Base-by-base conservation (phyloP, 352 stramenopile species). In the Phytopythium aichiense region DNA sequence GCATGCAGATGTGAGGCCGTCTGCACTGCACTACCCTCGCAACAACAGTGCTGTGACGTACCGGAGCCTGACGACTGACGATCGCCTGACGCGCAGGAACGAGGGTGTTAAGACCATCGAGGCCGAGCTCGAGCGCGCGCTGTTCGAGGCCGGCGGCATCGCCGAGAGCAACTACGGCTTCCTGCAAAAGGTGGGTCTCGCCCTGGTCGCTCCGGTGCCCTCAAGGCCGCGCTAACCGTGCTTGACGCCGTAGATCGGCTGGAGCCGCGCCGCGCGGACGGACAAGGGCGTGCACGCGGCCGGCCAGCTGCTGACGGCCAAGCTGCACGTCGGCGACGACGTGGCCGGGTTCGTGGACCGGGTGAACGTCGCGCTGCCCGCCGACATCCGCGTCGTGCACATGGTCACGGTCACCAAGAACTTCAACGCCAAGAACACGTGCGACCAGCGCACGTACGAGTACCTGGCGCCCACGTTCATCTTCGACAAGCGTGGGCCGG, bases 221-320 rank as follows among this genome's bases (percentile, higher is more conserved):
- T 6, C 20, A 23, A 9, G 15, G 9, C 18, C 42, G 20, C 25
- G 25, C 22, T 28, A 40, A 45, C 31, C 13, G 38, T 25, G 58
- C 28, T 16, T 3, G 28, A 2, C 11, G 20, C 20, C 12, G 25
- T 62, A 87, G 72, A 91, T 97, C 33, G 88, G 88, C 6, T 97
- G 88, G 88, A 94, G 80, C 54, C 87, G 91, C 43, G 87, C 89
- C 1, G 90, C 88, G 2, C 79, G 91, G 23, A 97, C 91, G 7
- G 91, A 97, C 73, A 97, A 97, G 67, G 89, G 89, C 53, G 91
- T 97, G 30, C 88, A 97, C 61, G 91, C 91, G 7, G 84, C 87
- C 0, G 88, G 88, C 0, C 87, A 97, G 59, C 61, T 97, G 53
- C 62, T 97, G 42, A 89, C 81, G 3, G 84, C 79, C 35, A 97